These are phyloP conservation scores for Boletellus ananiceps DNA, from an alignment of 768 basidiomycete species.

Conservation along the genomic window DNA sequence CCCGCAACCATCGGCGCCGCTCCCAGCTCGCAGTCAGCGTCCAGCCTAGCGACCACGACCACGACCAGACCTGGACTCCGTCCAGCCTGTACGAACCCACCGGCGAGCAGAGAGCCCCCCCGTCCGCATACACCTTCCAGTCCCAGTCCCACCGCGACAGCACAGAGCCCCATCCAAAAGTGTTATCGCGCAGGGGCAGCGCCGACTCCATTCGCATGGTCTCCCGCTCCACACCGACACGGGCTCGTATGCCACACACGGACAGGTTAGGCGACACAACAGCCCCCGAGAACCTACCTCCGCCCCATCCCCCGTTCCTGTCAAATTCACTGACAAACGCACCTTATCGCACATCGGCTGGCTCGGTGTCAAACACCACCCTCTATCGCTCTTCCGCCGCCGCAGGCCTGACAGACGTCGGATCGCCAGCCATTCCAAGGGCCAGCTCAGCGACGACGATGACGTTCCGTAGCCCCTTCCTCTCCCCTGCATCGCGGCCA, in stretches of 20 bases:
- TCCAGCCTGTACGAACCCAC: constrained; percentile 9
- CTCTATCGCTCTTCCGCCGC: constrained; percentile 30
- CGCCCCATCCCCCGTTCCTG: constrained; percentile 48
- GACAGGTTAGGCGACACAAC: constrained; percentile 14
- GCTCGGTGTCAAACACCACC: constrained; percentile 24
- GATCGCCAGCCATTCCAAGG: constrained; percentile 33
- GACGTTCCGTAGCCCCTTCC: constrained; percentile 62
- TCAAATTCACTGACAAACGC: constrained; percentile 27
- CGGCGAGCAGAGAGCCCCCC: constrained; percentile 29
- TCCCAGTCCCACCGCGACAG: constrained; percentile 65
- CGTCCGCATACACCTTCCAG: constrained; percentile 42
- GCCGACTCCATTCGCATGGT: constrained; percentile 34
- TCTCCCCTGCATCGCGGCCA: constrained; percentile 66
- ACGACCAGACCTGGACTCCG: constrained; percentile 17
- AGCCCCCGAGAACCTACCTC: constrained; percentile 26
- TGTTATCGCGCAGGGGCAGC: constrained; percentile 44
- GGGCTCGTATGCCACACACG: constrained; percentile 19
- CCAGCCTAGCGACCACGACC: constrained; percentile 10
- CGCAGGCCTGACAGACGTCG: constrained; percentile 12
- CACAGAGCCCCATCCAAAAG: constrained; percentile 51
- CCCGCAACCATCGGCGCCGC: constrained; percentile 22
- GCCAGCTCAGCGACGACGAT: constrained; percentile 38
- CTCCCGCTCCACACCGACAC: constrained; percentile 22
- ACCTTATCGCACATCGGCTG: constrained; percentile 36
- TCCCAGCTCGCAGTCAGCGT: constrained; percentile 24